Conservation (phyloP, 1,139 yeast species). For the Yamadazyma membranifaciens region DNA sequence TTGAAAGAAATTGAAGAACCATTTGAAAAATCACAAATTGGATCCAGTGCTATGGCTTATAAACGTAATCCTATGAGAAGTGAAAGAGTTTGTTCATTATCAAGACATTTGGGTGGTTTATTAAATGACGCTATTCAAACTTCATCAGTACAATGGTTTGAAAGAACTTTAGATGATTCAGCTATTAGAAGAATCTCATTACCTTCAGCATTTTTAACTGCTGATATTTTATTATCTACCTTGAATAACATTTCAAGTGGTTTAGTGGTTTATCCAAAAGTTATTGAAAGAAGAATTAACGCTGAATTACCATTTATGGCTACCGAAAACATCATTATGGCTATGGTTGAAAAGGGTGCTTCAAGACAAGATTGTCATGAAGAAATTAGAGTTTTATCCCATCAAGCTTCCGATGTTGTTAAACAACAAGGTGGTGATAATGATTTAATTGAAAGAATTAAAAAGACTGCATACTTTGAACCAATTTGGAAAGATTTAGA, state of each 20-base stretch:
- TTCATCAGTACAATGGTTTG: conserved; percentile 98
- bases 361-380: conserved; percentile 99
- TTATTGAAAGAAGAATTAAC: conserved; percentile 91
- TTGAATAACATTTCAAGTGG: conserved; percentile 91
- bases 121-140: conserved; percentile 94
- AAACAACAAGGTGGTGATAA: conserved; percentile 99
- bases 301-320: conserved; percentile 99
- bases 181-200: conserved; percentile 97
- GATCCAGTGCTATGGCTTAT: conserved; percentile 98
- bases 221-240: conserved; percentile 89
- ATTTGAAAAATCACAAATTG: conserved; percentile 95
- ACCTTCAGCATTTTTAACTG: conserved; percentile 95
- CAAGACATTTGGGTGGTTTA: conserved; percentile 91
- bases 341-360: conserved; percentile 97
- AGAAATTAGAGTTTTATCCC: conserved; percentile 93
- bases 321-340: conserved; percentile 98
- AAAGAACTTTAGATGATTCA: conserved; percentile 96
- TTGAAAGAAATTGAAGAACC: conserved; percentile 98
- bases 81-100: conserved; percentile 95
- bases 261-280: conserved; percentile 96
- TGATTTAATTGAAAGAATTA: conserved; percentile 88
- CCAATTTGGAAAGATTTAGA: conserved; percentile 90
- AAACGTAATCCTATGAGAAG: conserved; percentile 99
- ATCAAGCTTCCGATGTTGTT: conserved; percentile 96
- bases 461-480: conserved; percentile 74